Evolutionary conservation across 768 basidiomycete genomes (phyloP), one percentile per base, ranked within the genome.

Genomic region (Lentinus brumalis): DNA sequence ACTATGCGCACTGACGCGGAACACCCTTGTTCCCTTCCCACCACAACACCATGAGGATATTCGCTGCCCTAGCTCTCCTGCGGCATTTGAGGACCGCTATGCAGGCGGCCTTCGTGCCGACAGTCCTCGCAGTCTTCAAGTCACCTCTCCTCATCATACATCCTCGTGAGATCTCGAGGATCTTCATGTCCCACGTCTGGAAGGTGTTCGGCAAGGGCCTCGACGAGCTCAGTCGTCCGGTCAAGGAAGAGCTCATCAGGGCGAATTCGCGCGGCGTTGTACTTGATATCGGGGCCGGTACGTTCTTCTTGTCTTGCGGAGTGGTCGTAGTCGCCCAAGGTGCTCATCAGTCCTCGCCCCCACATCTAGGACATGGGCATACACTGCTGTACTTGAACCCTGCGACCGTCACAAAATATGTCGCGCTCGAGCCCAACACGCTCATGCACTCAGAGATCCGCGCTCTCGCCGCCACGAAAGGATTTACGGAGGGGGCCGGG

Each of bases 381-480:
- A 83, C 81, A 0, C 73, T 80, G 12, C 77, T 76, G 35, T 91
- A 92, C 66, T 80, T 93, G 26, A 80, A 89, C 57, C 75, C 69
- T 31, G 60, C 67, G 2, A 76, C 73, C 31, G 86, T 91, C 21
- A 80, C 82, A 1, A 83, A 77, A 69, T 91, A 92, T 63, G 75
- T 91, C 50, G 90, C 89, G 1, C 70, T 92, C 5, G 90, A 92
- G 66, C 90, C 91, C 5, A 92, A 91, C 65, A 55, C 63, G 5
- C 71, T 75, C 56, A 89, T 91, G 88, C 88, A 91, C 67, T 57
- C 74, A 5, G 68, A 76, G 16, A 81, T 92, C 40, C 80, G 84
- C 29, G 69, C 67, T 1, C 68, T 70, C 4, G 89, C 88, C 4
- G 69, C 74, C 31, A 69, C 71, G 2, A 80, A 76, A 5, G 88